Base-by-base conservation (phyloP, 208 protist species). In the Kentomonas sorsogonicus region DNA sequence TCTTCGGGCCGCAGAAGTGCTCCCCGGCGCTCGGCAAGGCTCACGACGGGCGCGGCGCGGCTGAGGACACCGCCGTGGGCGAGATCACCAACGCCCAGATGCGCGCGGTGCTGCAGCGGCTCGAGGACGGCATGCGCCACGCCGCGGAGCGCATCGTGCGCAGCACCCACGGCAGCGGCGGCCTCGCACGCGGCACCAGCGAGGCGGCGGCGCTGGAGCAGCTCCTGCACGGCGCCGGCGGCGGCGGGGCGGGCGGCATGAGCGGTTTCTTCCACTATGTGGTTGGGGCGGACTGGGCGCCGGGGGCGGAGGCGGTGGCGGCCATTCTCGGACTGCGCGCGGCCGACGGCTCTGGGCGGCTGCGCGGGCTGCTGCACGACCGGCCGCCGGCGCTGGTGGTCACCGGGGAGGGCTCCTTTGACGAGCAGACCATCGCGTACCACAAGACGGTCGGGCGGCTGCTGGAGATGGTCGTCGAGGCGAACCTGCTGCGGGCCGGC, bases 1-100 rank as follows among this genome's bases (percentile, higher is more conserved):
- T 70, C 0, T 93, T 85, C 54, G 86, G 86, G 0, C 86, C 79
- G 2, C 86, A 93, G 66, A 93, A 93, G 70, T 86, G 81, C 51
- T 72, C 71, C 22, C 66, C 79, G 2, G n/a, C n/a, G n/a, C n/a
- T n/a, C 33, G 7, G 5, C 33, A 36, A 5, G 33, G 11, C 33
- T 5, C 33, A 36, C 7, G 33, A 5, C 5, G 33, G 7, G 11
- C 33, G 33, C 33, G 7, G 11, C 33, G 33, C 33, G 11, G 33
- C 33, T 36, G 7, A 36, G 7, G 7, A 36, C 33, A 36, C 33
- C 33, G 33, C 7, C 7, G 33, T 11, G 33, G 5, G 33, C 5
- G 33, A 36, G 33, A 36, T 36, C 33, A 5, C 33, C 33, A 11
- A 5, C 33, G 11, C 33, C 33, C 5, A 36, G 33, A 5, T 15